These are phyloP conservation scores for Boletus tomentosulus DNA, from an alignment of 768 basidiomycete genomes.

Conservation along the genomic window DNA sequence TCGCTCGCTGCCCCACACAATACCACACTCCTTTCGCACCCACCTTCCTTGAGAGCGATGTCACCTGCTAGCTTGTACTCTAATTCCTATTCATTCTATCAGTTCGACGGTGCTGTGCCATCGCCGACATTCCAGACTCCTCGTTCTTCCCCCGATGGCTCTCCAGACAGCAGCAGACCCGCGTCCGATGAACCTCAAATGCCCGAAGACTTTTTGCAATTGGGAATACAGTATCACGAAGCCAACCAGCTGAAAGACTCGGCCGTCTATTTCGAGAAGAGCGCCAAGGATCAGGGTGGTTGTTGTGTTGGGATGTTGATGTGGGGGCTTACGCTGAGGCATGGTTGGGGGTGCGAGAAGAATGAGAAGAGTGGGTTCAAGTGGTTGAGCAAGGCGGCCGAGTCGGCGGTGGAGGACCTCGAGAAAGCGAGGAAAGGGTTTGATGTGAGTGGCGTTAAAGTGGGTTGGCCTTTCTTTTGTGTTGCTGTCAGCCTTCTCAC, in stretches of 20 bases:
- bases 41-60: slow-evolving; percentile 34
- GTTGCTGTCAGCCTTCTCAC: not conserved
- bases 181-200: slow-evolving; percentile 30
- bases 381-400: slow-evolving; percentile 81
- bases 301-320: slow-evolving; percentile 90
- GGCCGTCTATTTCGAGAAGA: slow-evolving; percentile 70
- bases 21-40: slow-evolving; percentile 27
- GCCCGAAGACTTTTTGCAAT: slow-evolving; percentile 65
- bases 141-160: slow-evolving; percentile 10
- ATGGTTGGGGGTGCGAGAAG: slow-evolving; percentile 85
- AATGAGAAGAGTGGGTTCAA: slow-evolving; percentile 76
- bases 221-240: slow-evolving; percentile 78
- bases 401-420: slow-evolving; percentile 72
- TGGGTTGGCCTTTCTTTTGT: slow-evolving; percentile 19
- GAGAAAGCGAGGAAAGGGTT: slow-evolving; percentile 56
- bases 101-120: slow-evolving; percentile 43
- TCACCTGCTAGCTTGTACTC: slow-evolving; percentile 52
- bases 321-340: slow-evolving; percentile 82
- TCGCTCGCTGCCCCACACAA: slow-evolving; percentile 5
- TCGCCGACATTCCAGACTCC: slow-evolving; percentile 37
- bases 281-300: slow-evolving; percentile 69
- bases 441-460: slow-evolving; percentile 53
- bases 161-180: slow-evolving; percentile 15
- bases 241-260: slow-evolving; percentile 65
- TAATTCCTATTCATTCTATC: slow-evolving; percentile 59